Evolutionary conservation across 2,329 filamentous ascomycete species (phyloP).

Genomic region (Corinectria fuckeliana): DNA sequence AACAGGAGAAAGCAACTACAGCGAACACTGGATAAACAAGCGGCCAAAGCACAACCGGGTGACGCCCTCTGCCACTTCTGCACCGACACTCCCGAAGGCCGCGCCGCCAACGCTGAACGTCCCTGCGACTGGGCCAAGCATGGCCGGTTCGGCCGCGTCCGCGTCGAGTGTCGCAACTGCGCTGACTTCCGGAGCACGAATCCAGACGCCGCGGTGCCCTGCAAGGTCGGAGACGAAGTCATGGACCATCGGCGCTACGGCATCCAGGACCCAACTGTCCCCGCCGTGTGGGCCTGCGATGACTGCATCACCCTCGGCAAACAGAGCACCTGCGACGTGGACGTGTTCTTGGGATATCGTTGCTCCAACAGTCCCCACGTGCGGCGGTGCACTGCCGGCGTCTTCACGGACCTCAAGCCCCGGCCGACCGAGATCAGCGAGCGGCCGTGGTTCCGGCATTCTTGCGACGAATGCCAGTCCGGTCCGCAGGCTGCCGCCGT

Average conservation of each 20-base stretch:
- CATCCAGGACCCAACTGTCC: conserved; percentile 9
- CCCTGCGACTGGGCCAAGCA: conserved; percentile 8
- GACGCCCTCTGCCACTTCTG: conserved; percentile 24
- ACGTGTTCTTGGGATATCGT: conserved; percentile 19
- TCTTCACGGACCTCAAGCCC: neutral
- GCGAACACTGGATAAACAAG: neutral
- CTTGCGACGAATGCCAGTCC: conserved; percentile 25
- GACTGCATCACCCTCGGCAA: neutral
- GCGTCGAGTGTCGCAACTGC: conserved; percentile 26
- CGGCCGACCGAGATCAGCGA: neutral
- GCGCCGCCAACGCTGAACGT: neutral
- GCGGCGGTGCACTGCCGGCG: neutral
- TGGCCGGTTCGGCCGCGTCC: neutral
- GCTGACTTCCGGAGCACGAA: conserved; percentile 23
- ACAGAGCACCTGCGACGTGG: conserved; percentile 21
- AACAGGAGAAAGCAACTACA: neutral
- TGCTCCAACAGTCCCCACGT: conserved; percentile 20
- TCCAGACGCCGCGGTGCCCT: neutral
- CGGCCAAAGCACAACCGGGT: no score
- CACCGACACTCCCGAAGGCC: conserved; percentile 10
- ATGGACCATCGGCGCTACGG: conserved; percentile 22
- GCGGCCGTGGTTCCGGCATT: conserved; percentile 27
- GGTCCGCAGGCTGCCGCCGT: neutral
- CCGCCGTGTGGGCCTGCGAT: conserved; percentile 1
- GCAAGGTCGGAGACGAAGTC: neutral